Percentiles rank a stretch among this genome's conserved stretches.
phyloP scores from a whole-genome alignment of 2,329 filamentous ascomycete species.

The Elsinoe batatas region DNA sequence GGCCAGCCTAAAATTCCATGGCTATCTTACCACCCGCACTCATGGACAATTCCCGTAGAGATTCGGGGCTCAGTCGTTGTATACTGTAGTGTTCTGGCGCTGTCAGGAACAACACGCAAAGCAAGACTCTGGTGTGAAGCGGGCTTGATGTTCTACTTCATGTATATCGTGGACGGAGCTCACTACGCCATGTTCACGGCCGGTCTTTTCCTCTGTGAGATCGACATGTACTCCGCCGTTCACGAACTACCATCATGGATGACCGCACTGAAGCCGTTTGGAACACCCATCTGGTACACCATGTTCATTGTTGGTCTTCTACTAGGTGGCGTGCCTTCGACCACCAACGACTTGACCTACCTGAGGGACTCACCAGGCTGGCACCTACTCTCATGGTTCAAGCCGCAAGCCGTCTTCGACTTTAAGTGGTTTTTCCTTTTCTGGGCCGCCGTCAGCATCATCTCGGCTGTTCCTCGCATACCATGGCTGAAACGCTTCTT shows the following conservation, averaged over 20 bases:
- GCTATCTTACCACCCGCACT: slow-evolving; percentile 7
- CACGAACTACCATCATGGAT: slow-evolving; percentile 45
- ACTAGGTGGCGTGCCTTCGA: slow-evolving; percentile 31
- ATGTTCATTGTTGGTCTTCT: slow-evolving; percentile 45
- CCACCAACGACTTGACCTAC: slow-evolving; percentile 8
- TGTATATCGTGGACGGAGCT: slow-evolving; percentile 56
- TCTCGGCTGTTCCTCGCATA: slow-evolving; percentile 50
- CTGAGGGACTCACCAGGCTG: slow-evolving; percentile 40
- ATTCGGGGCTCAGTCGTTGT: slow-evolving; percentile 37
- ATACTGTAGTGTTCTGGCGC: slow-evolving; percentile 48
- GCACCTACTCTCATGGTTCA: slow-evolving; percentile 48
- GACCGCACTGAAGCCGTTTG: slow-evolving; percentile 37
- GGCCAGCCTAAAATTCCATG: slow-evolving; percentile 46
- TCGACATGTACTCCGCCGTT: slow-evolving; percentile 18
- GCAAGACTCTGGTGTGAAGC: slow-evolving; percentile 47
- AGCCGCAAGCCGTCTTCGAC: slow-evolving; percentile 26
- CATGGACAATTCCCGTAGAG: slow-evolving; percentile 10
- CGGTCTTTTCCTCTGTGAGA: slow-evolving; percentile 3
- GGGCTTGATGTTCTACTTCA: slow-evolving; percentile 47
- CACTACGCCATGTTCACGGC: slow-evolving; percentile 8
- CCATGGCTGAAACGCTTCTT: slow-evolving; percentile 49
- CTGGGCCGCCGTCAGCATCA: slow-evolving; percentile 18
- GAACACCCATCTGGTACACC: slow-evolving; percentile 40
- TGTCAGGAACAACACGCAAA: slow-evolving; percentile 46
- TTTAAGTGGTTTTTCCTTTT: slow-evolving; percentile 24